These are phyloP conservation scores for Trichoderma harzianum DNA, from an alignment of 2,329 filamentous ascomycete genomes.

Conservation along the genomic window DNA sequence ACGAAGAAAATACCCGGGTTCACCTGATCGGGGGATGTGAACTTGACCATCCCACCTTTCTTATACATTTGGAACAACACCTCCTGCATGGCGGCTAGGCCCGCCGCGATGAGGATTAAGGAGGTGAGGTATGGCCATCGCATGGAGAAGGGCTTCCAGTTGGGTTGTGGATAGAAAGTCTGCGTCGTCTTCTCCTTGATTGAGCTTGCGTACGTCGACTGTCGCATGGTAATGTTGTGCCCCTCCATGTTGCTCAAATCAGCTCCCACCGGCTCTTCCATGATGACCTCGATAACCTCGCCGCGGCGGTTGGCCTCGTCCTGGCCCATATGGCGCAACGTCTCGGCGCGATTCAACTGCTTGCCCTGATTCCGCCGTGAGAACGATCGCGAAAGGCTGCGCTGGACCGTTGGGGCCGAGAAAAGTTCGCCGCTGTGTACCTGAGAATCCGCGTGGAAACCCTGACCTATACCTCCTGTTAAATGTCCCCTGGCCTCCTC, in stretches of 20 bases:
- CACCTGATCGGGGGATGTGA: constrained; percentile 49
- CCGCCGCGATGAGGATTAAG: constrained; percentile 53
- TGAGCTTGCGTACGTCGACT: constrained; percentile 34
- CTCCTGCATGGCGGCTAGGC: constrained; percentile 52
- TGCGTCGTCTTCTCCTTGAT: constrained; percentile 38
- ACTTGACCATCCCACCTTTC: constrained; percentile 44
- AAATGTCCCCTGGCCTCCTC: constrained; percentile 54
- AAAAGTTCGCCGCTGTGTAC: constrained; percentile 52
- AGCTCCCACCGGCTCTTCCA: constrained; percentile 40
- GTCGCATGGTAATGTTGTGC: constrained; percentile 34
- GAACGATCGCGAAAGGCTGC: constrained; percentile 41
- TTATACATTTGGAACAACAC: constrained; percentile 51
- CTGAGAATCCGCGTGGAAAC: constrained; percentile 46
- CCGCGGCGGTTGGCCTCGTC: constrained; percentile 58
- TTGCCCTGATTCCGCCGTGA: constrained; percentile 33
- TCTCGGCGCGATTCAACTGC: constrained; percentile 34
- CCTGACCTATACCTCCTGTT: constrained; percentile 57
- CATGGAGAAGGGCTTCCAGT: constrained; percentile 67
- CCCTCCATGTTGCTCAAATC: constrained; percentile 53
- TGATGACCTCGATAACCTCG: constrained; percentile 57
- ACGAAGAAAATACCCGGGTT: constrained; percentile 53
- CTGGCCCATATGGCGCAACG: constrained; percentile 51
- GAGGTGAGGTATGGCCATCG: constrained; percentile 56
- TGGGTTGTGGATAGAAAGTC: constrained; percentile 59
- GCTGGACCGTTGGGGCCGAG: constrained; percentile 33